phyloP scores from a whole-genome alignment of 2,329 filamentous ascomycete genomes.

The Chaetomiaceae sp. region DNA sequence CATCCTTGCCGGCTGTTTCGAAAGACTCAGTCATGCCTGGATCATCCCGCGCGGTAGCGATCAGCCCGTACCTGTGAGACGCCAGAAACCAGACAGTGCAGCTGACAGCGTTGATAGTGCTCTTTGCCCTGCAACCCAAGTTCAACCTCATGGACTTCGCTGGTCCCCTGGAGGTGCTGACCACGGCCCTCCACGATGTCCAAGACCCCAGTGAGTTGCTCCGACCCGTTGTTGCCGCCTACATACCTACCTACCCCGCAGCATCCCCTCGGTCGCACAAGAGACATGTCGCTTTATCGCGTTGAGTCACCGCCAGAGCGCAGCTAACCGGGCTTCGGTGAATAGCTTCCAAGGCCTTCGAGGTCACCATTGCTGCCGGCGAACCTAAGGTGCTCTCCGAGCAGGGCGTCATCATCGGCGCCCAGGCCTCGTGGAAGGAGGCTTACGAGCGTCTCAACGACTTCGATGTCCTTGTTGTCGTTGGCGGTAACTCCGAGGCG shows the following conservation, averaged over 20 bases:
- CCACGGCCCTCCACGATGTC: slow-evolving; percentile 45
- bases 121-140: slow-evolving; percentile 54
- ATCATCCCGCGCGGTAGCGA: too few relatives aligned
- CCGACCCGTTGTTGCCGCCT: slow-evolving; percentile 2
- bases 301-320: too few relatives aligned
- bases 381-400: slow-evolving; percentile 50
- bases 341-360: slow-evolving; percentile 51
- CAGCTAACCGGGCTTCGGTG: slow-evolving; percentile 12
- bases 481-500: slow-evolving; percentile 61
- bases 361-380: slow-evolving; percentile 48
- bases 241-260: slow-evolving; percentile 12
- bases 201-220: slow-evolving; percentile 44
- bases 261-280: background rate
- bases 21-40: too few relatives aligned
- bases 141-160: slow-evolving; percentile 55
- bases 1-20: too few relatives aligned
- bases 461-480: slow-evolving; percentile 72
- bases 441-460: slow-evolving; percentile 67
- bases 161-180: slow-evolving; percentile 48
- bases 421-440: slow-evolving; percentile 73
- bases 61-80: too few relatives aligned
- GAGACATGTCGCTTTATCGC: too few relatives aligned
- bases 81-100: too few relatives aligned
- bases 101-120: slow-evolving; percentile 30
- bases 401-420: slow-evolving; percentile 63